These are phyloP conservation scores for Kodamaea laetipori DNA, from an alignment of 805 yeast species.

Conservation along the genomic window DNA sequence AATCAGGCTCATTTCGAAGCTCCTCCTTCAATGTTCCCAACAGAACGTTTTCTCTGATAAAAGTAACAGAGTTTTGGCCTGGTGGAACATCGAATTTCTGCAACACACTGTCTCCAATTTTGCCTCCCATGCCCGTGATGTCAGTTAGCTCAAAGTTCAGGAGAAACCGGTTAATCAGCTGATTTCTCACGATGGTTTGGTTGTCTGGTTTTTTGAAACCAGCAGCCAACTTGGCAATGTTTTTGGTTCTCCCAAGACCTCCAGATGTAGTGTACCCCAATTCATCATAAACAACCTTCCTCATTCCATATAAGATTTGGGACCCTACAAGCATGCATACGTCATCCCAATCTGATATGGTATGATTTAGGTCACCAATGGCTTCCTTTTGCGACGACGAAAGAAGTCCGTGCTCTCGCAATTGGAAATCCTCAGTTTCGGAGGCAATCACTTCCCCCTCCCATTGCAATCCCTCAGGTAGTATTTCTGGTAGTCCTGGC, in stretches of 20 bases:
- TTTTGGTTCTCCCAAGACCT: conserved; percentile 77
- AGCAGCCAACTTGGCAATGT: conserved; percentile 83
- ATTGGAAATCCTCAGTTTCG: conserved; percentile 1
- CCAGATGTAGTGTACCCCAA: conserved; percentile 88
- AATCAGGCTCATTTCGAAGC: conserved; percentile 41
- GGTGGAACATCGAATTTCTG: conserved; percentile 54
- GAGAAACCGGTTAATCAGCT: conserved; percentile 53
- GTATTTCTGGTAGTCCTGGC: conserved; percentile 46
- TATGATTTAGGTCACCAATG: background rate
- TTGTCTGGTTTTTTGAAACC: conserved; percentile 82
- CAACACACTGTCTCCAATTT: conserved; percentile 64
- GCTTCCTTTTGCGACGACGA: background rate
- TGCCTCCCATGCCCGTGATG: conserved; percentile 92
- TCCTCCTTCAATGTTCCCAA: conserved; percentile 23
- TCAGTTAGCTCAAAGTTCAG: conserved; percentile 65
- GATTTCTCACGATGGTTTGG: conserved; percentile 71
- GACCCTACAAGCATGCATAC: conserved; percentile 69
- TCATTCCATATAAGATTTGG: conserved; percentile 51
- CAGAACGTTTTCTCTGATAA: conserved; percentile 53
- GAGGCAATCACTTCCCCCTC: conserved; percentile 23
- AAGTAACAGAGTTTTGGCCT: conserved; percentile 44
- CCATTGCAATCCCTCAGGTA: conserved; percentile 38
- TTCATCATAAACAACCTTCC: conserved; percentile 52
- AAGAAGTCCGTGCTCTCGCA: background rate
- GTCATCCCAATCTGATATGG: conserved; percentile 73